These are phyloP conservation scores for Pythium plurisporium DNA, from an alignment of 352 stramenopile genomes.

Conservation along the genomic window DNA sequence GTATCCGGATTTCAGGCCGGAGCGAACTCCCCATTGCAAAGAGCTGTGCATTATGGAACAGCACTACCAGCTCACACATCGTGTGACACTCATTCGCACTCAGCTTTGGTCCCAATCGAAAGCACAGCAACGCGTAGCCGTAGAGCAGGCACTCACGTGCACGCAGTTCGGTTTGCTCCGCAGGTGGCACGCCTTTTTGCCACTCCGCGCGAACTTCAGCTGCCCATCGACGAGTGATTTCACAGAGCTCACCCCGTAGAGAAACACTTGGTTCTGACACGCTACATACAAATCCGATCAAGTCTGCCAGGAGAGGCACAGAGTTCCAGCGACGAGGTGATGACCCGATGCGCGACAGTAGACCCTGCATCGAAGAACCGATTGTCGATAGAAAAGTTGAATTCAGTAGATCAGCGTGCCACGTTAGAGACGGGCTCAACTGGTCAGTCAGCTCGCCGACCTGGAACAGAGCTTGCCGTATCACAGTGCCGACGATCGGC, in stretches of 20 bases:
- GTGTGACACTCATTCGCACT: neutral
- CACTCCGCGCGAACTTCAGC: constrained; percentile 5
- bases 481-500: too few species aligned
- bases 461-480: too few species aligned
- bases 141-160: constrained; percentile 7
- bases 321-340: neutral
- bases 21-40: constrained; percentile 9
- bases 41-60: neutral
- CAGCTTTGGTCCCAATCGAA: constrained; percentile 2
- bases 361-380: neutral
- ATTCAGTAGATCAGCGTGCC: too few species aligned
- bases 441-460: constrained; percentile 55
- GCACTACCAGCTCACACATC: constrained; percentile 3
- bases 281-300: neutral
- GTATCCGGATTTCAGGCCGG: neutral
- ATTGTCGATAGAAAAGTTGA: too few species aligned
- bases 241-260: neutral
- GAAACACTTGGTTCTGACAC: neutral
- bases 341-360: neutral
- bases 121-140: constrained; percentile 10
- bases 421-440: too few species aligned
- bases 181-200: neutral
- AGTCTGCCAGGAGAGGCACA: neutral
- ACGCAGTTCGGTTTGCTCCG: constrained; percentile 2
- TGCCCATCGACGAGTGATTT: neutral